phyloP scores from a whole-genome alignment of 2,329 filamentous ascomycete species.

The Coniochaeta pulveracea region DNA sequence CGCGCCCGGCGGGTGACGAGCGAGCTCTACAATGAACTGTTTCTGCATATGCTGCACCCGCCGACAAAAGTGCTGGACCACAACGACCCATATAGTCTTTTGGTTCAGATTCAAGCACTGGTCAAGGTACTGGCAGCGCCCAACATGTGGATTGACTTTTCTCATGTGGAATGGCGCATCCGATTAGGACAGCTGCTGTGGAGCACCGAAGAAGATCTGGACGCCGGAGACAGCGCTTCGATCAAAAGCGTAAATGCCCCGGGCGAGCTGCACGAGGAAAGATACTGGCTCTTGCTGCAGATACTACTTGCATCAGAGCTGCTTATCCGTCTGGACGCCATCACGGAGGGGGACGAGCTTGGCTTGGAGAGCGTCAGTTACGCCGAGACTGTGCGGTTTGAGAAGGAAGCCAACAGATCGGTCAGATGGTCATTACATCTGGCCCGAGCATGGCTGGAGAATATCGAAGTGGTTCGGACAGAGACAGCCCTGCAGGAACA shows the following conservation, averaged over 20 bases:
- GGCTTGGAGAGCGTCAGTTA: conserved; percentile 38
- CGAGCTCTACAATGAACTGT: conserved; percentile 52
- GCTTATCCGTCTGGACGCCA: conserved; percentile 51
- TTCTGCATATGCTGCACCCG: conserved; percentile 46
- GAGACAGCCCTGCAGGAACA: conserved; percentile 18
- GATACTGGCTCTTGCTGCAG: conserved; percentile 57
- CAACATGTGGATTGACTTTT: conserved; percentile 66
- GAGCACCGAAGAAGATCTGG: conserved; percentile 44
- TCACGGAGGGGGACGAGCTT: conserved; percentile 48
- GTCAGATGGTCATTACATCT: conserved; percentile 58
- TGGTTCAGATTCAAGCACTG: conserved; percentile 59
- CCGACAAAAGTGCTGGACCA: conserved; percentile 43
- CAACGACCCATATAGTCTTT: conserved; percentile 49
- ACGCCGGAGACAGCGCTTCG: conserved; percentile 38
- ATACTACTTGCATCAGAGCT: conserved; percentile 55
- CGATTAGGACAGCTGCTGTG: conserved; percentile 62
- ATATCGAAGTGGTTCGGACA: conserved; percentile 45
- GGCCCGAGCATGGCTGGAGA: conserved; percentile 56
- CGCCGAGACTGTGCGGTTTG: conserved; percentile 48
- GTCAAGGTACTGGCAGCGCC: conserved; percentile 53
- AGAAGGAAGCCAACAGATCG: conserved; percentile 47
- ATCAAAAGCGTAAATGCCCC: conserved; percentile 35
- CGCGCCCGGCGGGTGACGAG: conserved; percentile 36
- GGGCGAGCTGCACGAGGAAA: conserved; percentile 46
- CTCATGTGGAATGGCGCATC: conserved; percentile 64